Base-by-base conservation (phyloP, 257 asterid genomes). In the Voacanga thouarsii region DNA sequence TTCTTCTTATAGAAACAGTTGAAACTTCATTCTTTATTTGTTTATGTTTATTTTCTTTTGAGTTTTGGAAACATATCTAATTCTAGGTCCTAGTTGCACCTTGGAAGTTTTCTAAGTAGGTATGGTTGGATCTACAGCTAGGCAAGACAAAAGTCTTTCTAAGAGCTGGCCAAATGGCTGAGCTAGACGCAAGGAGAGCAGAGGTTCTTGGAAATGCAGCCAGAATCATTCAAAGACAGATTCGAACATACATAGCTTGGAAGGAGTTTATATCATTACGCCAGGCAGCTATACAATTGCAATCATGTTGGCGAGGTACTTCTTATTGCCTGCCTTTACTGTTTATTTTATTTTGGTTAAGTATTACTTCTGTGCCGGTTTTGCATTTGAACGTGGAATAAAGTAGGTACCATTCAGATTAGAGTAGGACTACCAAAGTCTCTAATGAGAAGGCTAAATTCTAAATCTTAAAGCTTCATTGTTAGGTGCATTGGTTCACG, bases 121-220 rank as follows among this genome's bases (percentile, higher is more conserved):
- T 63, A 49, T 84, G 66, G 76, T 77, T 69, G 76, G 81, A 10
- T 83, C 82, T 88, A 84, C 96, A 96, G 99, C 89, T 94, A 79
- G 99, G 99, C 80, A 96, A 87, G 88, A 88, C 97, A 47, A 96
- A 96, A 90, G 97, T 94, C 81, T 96, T 96, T 88, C 87, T 96
- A 72, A 90, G 99, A 78, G 99, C 99, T 86, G 99, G 99, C 81
- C 99, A 96, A 90, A 96, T 96, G 99, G 99, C 99, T 69, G 97
- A 94, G 88, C 91, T 96, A 68, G 99, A 96, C 81, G 93, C 98
- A 61, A 92, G 91, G 83, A 90, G 99, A 88, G 94, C 97, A 57
- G 98, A 89, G 90, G 97, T 96, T 79, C 97, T 94, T 82, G 97
- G 98, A 82, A 94, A 94, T 88, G 98, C 99, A 74, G 99, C 99